Percentiles rank a stretch among this genome's conserved stretches.
Conservation (phyloP, 2,329 filamentous ascomycete species). For the Trichophyton rubrum region DNA sequence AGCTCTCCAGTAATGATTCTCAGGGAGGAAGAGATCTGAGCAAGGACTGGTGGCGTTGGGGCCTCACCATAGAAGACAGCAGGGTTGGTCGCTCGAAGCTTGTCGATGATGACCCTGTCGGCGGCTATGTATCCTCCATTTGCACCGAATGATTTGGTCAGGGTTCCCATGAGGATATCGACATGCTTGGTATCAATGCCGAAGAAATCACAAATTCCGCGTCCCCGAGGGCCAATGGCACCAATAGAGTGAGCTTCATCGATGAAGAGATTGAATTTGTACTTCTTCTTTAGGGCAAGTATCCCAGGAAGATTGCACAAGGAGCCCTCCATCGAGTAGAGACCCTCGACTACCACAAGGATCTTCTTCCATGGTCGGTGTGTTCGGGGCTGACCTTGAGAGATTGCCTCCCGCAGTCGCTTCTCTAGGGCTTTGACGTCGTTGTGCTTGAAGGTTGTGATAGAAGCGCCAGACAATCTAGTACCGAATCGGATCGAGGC, state of each 20-base stretch:
- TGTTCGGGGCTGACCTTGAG: conserved; percentile 93
- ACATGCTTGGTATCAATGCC: conserved; percentile 75
- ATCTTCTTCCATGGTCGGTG: conserved; percentile 99
- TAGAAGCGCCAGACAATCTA: conserved; percentile 85
- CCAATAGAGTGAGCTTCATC: conserved; percentile 96
- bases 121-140: conserved; percentile 93
- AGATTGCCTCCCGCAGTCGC: conserved; percentile 79
- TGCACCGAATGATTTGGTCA: conserved; percentile 96
- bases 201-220: conserved; percentile 96
- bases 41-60: conserved; percentile 73
- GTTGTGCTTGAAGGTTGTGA: conserved; percentile 95
- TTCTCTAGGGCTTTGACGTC: conserved; percentile 80
- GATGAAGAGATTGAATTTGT: conserved; percentile 93
- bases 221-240: conserved; percentile 73
- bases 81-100: conserved; percentile 73
- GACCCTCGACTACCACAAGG: conserved; percentile 82
- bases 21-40: conserved; percentile 78
- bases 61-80: conserved; percentile 79
- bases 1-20: conserved; percentile 82
- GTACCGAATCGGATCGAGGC: conserved; percentile 93
- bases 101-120: conserved; percentile 83
- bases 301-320: conserved; percentile 96
- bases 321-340: conserved; percentile 99
- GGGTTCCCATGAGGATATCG: conserved; percentile 93
- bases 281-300: conserved; percentile 75